These are phyloP conservation scores for Erythrophleum fordii DNA, from an alignment of 306 rosid genomes.

Conservation along the genomic window DNA sequence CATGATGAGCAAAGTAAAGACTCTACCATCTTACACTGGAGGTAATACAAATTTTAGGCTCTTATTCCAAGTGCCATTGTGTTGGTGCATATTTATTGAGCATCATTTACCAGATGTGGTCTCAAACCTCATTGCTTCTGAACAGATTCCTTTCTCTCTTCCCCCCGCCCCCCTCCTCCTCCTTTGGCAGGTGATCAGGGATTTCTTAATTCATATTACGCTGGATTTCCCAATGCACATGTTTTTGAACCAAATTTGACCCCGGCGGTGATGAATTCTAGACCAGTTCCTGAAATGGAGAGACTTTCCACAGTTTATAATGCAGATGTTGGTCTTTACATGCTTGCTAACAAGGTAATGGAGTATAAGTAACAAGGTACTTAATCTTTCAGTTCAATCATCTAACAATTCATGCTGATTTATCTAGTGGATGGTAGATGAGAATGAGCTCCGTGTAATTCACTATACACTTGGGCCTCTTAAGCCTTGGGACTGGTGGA, in stretches of 20 bases:
- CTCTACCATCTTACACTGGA: constrained; percentile 87
- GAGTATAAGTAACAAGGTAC: constrained; percentile 15
- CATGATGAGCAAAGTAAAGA: constrained; percentile 84
- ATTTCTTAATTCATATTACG: constrained; percentile 90
- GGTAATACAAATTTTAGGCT: constrained; percentile 48
- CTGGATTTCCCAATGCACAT: constrained; percentile 89
- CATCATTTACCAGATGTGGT: neutral
- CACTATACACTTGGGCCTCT: constrained; percentile 99
- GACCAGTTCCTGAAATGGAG: constrained; percentile 87
- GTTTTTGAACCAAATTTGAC: constrained; percentile 82
- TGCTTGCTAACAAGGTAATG: constrained; percentile 98
- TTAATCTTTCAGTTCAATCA: constrained; percentile 20
- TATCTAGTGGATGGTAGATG: constrained; percentile 97
- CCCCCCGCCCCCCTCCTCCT: neutral
- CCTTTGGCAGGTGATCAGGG: constrained; percentile 91
- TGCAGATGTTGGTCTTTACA: constrained; percentile 99
- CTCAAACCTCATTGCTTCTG: constrained; percentile 16
- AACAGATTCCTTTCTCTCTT: constrained; percentile 21
- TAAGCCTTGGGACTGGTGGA: constrained; percentile 99
- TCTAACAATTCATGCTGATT: constrained; percentile 34
- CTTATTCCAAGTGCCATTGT: neutral
- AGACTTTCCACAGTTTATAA: constrained; percentile 94
- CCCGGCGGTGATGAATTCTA: constrained; percentile 60
- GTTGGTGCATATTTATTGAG: constrained; percentile 8
- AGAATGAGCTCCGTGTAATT: constrained; percentile 85